Conservation (phyloP, 768 basidiomycete species). For the Strobilomyces confusus region DNA sequence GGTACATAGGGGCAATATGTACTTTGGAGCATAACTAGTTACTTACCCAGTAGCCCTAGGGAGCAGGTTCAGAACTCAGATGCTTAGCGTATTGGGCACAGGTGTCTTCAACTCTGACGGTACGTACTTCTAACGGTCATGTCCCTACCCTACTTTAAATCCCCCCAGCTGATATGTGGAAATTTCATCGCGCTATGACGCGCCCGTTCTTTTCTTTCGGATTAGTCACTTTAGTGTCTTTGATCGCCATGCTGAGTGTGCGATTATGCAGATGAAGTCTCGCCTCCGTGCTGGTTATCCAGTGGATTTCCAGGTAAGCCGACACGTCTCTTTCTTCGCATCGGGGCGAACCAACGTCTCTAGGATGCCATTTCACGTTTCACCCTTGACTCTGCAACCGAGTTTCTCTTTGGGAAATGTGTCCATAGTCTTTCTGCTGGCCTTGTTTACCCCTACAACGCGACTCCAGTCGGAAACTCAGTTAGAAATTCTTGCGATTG, state of each 20-base stretch:
- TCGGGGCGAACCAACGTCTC: not conserved
- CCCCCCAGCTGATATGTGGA: conserved; percentile 46
- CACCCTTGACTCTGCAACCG: conserved; percentile 63
- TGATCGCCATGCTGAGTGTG: conserved; percentile 47
- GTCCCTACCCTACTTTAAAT: conserved; percentile 14
- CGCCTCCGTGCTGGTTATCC: conserved; percentile 48
- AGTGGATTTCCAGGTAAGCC: conserved; percentile 53
- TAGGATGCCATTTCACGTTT: conserved; percentile 59
- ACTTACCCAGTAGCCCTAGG: conserved; percentile 4
- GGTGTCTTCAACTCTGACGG: conserved; percentile 73
- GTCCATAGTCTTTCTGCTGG: conserved; percentile 49
- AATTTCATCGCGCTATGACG: conserved; percentile 62
- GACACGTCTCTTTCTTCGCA: not conserved
- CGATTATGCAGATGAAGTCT: conserved; percentile 41
- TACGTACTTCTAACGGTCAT: conserved; percentile 18
- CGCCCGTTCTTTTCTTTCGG: conserved; percentile 59
- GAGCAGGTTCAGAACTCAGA: conserved; percentile 38
- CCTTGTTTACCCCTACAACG: conserved; percentile 51
- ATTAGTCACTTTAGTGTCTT: conserved; percentile 61
- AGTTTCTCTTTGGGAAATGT: conserved; percentile 61
- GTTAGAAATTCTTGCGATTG: conserved; percentile 26
- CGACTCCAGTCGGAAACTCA: conserved; percentile 14
- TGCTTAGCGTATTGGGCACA: conserved; percentile 51
- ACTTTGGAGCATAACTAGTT: not conserved
- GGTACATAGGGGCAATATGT: conserved; percentile 29